Evolutionary conservation across 2,329 filamentous ascomycete species (phyloP).

Genomic region (Fusarium concolor): DNA sequence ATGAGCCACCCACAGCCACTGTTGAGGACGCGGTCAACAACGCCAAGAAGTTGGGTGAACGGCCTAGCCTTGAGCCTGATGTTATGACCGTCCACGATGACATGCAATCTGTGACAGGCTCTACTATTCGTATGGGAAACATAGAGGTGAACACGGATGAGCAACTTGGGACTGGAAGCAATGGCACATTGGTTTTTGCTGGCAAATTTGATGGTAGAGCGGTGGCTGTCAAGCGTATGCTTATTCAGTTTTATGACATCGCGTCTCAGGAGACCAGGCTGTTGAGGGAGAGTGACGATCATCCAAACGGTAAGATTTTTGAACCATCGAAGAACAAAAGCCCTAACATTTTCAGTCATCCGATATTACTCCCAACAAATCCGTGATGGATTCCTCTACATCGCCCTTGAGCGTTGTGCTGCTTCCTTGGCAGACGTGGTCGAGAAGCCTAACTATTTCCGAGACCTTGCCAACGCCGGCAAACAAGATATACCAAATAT

Average conservation of each 20-base stretch:
- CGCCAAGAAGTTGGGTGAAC: constrained; percentile 68
- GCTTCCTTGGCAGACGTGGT: constrained; percentile 93
- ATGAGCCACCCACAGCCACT: constrained; percentile 57
- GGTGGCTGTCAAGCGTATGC: constrained; percentile 96
- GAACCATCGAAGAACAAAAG: too few species aligned
- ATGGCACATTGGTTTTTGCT: constrained; percentile 95
- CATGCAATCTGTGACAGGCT: constrained; percentile 69
- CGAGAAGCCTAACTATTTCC: constrained; percentile 76
- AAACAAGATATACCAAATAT: constrained; percentile 82
- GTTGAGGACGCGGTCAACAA: constrained; percentile 72
- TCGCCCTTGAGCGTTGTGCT: constrained; percentile 92
- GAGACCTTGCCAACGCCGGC: constrained; percentile 76
- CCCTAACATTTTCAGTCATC: constrained; percentile 72
- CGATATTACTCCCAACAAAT: constrained; percentile 95
- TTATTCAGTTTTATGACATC: constrained; percentile 95
- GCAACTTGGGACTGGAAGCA: constrained; percentile 83
- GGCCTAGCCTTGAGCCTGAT: constrained; percentile 69
- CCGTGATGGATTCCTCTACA: constrained; percentile 92
- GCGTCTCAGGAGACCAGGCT: constrained; percentile 93
- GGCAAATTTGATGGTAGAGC: constrained; percentile 94
- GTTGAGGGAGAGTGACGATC: constrained; percentile 92
- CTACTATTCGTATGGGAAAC: constrained; percentile 70
- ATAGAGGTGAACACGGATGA: constrained; percentile 73
- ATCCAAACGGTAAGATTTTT: constrained; percentile 75
- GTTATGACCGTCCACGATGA: constrained; percentile 68